Conservation (phyloP, 345 rosid species). For the Moricandia moricandioides region DNA sequence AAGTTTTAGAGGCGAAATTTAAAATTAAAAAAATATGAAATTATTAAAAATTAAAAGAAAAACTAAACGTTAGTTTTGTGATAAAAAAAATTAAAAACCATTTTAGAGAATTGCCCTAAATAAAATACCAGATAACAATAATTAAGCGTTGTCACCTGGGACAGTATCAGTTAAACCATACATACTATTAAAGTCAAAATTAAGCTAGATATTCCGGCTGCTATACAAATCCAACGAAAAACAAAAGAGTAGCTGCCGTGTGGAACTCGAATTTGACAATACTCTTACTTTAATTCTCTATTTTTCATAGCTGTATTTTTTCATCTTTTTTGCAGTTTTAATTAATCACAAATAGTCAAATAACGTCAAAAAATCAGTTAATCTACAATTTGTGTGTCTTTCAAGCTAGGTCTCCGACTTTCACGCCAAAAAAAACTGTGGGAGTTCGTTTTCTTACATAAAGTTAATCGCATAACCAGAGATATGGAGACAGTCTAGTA, state of each 20-base stretch:
- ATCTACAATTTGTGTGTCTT: neutral
- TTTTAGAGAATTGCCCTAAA: too few species aligned
- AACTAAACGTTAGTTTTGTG: too few species aligned
- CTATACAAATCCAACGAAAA: slow-evolving; percentile 18
- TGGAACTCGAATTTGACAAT: slow-evolving; percentile 44
- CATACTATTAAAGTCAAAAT: slow-evolving; percentile 9
- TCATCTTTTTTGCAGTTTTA: neutral
- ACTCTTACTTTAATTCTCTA: slow-evolving; percentile 6
- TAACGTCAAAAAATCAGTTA: neutral
- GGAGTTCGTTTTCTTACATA: neutral
- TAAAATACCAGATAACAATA: neutral
- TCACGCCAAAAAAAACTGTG: neutral
- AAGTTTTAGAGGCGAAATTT: too few species aligned
- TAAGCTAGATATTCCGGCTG: slow-evolving; percentile 27
- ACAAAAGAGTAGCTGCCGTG: slow-evolving; percentile 47
- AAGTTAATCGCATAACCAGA: neutral
- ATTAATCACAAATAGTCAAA: neutral
- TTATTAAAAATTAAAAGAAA: too few species aligned
- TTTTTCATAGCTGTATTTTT: neutral
- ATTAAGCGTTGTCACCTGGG: neutral
- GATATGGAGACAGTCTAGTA: too few species aligned
- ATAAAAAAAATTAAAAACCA: too few species aligned
- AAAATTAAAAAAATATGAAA: too few species aligned
- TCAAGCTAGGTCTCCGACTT: neutral
- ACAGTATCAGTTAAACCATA: slow-evolving; percentile 8